Evolutionary conservation across 768 basidiomycete species (phyloP).

Genomic region (Harrya chromipes): DNA sequence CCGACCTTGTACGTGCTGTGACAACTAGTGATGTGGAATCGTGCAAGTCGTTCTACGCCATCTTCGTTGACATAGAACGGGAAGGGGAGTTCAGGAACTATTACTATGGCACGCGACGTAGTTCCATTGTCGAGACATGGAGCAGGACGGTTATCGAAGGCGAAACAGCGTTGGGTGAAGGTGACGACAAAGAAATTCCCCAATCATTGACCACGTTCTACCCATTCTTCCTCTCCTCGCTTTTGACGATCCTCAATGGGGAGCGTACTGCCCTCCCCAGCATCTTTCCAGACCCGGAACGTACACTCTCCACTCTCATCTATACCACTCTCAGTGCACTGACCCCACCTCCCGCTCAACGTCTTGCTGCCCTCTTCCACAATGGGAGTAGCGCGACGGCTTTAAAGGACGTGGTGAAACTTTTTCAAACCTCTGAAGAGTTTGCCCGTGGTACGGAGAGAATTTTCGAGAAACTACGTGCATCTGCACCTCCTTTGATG

Average conservation of each 20-base stretch:
- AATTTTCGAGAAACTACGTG: constrained; percentile 70
- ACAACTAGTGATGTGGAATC: constrained; percentile 69
- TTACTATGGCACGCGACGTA: constrained; percentile 83
- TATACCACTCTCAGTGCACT: constrained; percentile 76
- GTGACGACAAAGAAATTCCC: constrained; percentile 43
- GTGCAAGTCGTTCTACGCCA: constrained; percentile 76
- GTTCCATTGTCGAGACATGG: constrained; percentile 67
- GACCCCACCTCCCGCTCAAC: constrained; percentile 77
- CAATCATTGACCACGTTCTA: constrained; percentile 66
- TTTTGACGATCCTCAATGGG: constrained; percentile 60
- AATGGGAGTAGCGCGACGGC: constrained; percentile 54
- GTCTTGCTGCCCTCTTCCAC: constrained; percentile 67
- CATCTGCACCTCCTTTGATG: constrained; percentile 27
- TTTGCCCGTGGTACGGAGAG: constrained; percentile 73
- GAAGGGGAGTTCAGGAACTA: constrained; percentile 92
- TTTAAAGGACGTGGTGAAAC: constrained; percentile 66
- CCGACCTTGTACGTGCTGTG: constrained; percentile 87
- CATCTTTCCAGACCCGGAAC: constrained; percentile 84
- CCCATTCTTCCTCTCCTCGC: constrained; percentile 66
- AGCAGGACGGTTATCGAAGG: constrained; percentile 46
- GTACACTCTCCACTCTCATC: constrained; percentile 77
- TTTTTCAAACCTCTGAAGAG: constrained; percentile 75
- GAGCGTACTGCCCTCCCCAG: constrained; percentile 74
- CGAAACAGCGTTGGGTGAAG: constrained; percentile 12
- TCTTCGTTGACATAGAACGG: constrained; percentile 89